A percentile compares a stretch with the other conserved stretches of the same genome.
Evolutionary conservation across 805 yeast species (phyloP).

Genomic region (Sugiyamaella mastotermitis): DNA sequence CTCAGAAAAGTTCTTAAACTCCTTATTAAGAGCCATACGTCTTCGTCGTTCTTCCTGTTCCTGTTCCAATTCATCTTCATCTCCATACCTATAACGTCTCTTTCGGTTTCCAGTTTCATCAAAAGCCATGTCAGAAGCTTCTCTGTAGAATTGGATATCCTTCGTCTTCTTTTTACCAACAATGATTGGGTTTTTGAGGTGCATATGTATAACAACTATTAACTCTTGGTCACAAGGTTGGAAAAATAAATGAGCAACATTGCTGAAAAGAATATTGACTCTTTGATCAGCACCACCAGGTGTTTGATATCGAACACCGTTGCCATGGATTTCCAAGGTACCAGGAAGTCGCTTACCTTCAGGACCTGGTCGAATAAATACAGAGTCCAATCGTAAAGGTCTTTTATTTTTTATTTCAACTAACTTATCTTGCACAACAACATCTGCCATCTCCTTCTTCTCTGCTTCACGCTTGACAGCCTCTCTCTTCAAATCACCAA

Average conservation of each 20-base stretch:
- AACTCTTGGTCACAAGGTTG: slow-evolving; percentile 95
- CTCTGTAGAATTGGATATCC: slow-evolving; percentile 94
- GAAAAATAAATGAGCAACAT: slow-evolving; percentile 88
- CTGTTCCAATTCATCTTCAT: slow-evolving; percentile 96
- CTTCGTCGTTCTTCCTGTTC: slow-evolving; percentile 97
- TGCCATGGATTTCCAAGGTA: slow-evolving; percentile 82
- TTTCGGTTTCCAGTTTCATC: slow-evolving; percentile 96
- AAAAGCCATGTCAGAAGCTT: slow-evolving; percentile 91
- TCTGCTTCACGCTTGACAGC: slow-evolving; percentile 87
- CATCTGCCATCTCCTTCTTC: slow-evolving; percentile 87
- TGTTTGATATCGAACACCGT: slow-evolving; percentile 91
- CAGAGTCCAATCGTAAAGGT: slow-evolving; percentile 79
- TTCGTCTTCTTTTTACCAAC: slow-evolving; percentile 93
- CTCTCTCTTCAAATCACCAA: slow-evolving; percentile 87
- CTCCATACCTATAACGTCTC: slow-evolving; percentile 84
- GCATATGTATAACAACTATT: slow-evolving; percentile 87
- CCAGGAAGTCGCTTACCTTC: slow-evolving; percentile 97
- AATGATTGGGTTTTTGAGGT: slow-evolving; percentile 86
- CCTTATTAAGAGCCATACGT: slow-evolving; percentile 84
- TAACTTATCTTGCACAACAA: slow-evolving; percentile 84
- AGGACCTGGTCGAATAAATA: slow-evolving; percentile 90
- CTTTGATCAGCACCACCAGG: slow-evolving; percentile 77
- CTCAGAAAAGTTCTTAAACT: slow-evolving; percentile 84
- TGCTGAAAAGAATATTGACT: slow-evolving; percentile 82
- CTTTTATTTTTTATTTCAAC: slow-evolving; percentile 78